Base-by-base conservation (phyloP, 345 rosid species). In the thale cress (Arabidopsis thaliana) region DNA sequence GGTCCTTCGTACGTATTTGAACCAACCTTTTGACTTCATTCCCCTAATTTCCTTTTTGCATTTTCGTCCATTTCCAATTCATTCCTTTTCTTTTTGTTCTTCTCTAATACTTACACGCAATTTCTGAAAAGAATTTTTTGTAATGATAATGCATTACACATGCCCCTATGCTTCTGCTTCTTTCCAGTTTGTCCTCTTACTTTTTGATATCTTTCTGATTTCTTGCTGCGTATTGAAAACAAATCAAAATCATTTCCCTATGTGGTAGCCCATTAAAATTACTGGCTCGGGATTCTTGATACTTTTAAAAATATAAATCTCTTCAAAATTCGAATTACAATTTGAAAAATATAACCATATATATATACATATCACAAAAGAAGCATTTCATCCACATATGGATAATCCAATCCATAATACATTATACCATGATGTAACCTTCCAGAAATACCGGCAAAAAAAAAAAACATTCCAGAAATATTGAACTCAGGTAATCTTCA, bases 21-120 rank as follows among this genome's bases (percentile, higher is more conserved):
- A 64, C 71, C 32, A 46, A 71, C 40, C n/a, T 76, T 76, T 48
- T 49, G 75, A 76, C 70, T 61, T 62, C 74, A 68, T 76, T 76
- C 49, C 40, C 69, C 28, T 60, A 60, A n/a, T 51, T 68, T 4
- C 6, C n/a, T 30, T 69, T 65, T 40, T 41, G 22, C 61, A 59
- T 50, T 58, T 74, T 37, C 50, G 40, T 67, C 46, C 5, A 51
- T 59, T 41, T 59, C 28, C 45, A 50, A 12, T 69, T 77, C 12
- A 61, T 69, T 61, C 7, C 4, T 41, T 42, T 23, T 22, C 8
- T 38, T 32, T 34, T 66, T 12, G 2, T 48, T 74, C 2, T 55
- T 42, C 42, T 42, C 70, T 74, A 11, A 12, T 56, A 59, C 2
- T 23, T 49, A 30, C 34, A 59, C 59, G 42, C 50, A 74, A 48